Percentiles rank a stretch among this genome's conserved stretches.
phyloP scores from a whole-genome alignment of 2,329 filamentous ascomycete species.

The Epichloe elymi region DNA sequence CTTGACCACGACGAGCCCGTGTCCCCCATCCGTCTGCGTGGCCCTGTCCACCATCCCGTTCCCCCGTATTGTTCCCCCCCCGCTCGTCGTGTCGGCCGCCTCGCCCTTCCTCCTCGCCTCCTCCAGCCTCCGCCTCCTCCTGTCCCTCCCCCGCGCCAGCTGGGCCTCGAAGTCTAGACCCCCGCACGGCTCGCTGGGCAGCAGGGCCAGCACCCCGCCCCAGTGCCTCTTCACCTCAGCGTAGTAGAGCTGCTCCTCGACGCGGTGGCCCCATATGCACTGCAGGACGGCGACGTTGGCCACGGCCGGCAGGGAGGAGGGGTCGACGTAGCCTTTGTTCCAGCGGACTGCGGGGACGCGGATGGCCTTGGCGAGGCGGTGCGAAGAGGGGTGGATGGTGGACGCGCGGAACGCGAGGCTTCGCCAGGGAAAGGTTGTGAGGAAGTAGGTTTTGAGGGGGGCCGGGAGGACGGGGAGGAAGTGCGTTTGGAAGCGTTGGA shows the following conservation, averaged over 20 bases:
- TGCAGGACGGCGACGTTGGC: background rate
- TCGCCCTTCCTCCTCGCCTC: background rate
- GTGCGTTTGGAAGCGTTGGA: background rate
- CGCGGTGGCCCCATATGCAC: background rate
- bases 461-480: background rate
- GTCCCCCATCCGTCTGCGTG: background rate
- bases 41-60: background rate
- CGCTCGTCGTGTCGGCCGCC: no score
- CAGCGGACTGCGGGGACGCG: background rate
- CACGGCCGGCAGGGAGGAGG: background rate
- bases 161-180: background rate
- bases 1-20: background rate
- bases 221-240: background rate
- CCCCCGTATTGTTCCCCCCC: no score
- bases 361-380: background rate
- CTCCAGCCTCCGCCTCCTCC: background rate
- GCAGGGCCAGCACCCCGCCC: background rate
- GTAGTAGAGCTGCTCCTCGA: background rate
- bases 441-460: background rate
- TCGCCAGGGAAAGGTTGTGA: background rate
- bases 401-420: background rate
- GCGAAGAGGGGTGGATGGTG: background rate
- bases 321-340: background rate
- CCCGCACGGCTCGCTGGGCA: background rate
- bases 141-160: background rate